Evolutionary conservation across 768 basidiomycete species (phyloP), one percentile per base, ranked within the genome.

Genomic region (Suillus placidus): DNA sequence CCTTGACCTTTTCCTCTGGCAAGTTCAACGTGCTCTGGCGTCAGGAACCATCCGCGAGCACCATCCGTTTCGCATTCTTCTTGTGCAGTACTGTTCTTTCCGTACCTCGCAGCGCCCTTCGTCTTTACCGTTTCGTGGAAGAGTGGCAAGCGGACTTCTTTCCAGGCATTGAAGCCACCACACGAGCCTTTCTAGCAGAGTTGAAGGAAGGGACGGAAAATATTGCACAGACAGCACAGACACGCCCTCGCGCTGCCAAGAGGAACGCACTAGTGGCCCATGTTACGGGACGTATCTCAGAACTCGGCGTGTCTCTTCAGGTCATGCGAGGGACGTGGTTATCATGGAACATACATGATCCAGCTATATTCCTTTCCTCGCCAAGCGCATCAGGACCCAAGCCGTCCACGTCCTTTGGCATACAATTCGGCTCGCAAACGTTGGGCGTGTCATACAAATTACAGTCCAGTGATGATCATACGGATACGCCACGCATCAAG

Each of bases 271-370:
- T 40, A 61, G 73, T 76, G 9, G 68, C 87, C 38, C 84, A 88
- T 54, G 64, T 91, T 18, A 85, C 90, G 67, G 80, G 84, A 6
- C 80, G 82, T 34, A 64, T 93, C 10, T 71, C 74, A 6, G 83
- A 83, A 26, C 72, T 88, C 30, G 83, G 84, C 32, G 80, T 93
- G 10, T 85, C 86, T 4, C 82, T 95, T 7, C 93, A 94, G 70
- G 88, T 94, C 47, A 93, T 94, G 90, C 91, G 89, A 66, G 92
- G 92, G 23, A 94, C 92, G 1, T 95, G 93, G 93, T 76, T 94
- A 38, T 88, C 90, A 9, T 93, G 89, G 91, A 85, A 88, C 64
- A 77, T 87, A 26, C 79, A 84, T 63, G 78, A 87, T 60, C 82
- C 80, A 0, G 75, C 86, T 9, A 76, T 75, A 2, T 87, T 87